phyloP scores from a whole-genome alignment of 768 basidiomycete genomes.

The Serpula lacrymans region DNA sequence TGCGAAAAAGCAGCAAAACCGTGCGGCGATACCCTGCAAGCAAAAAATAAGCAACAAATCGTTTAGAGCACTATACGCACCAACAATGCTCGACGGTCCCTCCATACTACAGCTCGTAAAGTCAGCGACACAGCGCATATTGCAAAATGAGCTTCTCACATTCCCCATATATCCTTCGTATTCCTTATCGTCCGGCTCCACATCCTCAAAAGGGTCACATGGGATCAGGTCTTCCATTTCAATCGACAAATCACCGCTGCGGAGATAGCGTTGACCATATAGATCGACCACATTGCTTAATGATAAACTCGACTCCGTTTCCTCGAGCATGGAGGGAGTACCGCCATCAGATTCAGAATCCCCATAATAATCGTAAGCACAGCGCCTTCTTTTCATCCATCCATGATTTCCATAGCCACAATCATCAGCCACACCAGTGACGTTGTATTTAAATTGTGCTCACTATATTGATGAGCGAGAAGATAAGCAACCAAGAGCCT shows the following conservation, averaged over 20 bases:
- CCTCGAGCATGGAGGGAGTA: slow-evolving; percentile 1
- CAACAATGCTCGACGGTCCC: slow-evolving; percentile 30
- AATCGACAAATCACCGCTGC: slow-evolving; percentile 15
- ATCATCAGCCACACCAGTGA: no score
- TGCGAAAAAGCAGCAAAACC: slow-evolving; percentile 29
- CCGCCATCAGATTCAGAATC: slow-evolving; percentile 18
- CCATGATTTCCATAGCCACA: slow-evolving; percentile 9
- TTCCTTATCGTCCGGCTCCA: slow-evolving; percentile 30
- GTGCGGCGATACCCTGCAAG: slow-evolving; percentile 24
- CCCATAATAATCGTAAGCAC: slow-evolving; percentile 4
- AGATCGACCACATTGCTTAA: slow-evolving; percentile 31
- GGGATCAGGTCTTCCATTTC: slow-evolving; percentile 29
- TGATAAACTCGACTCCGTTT: slow-evolving; percentile 9
- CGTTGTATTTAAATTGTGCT: slow-evolving; percentile 20
- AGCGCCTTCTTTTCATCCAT: slow-evolving; percentile 8
- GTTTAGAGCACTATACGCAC: slow-evolving; percentile 9
- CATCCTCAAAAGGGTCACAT: slow-evolving; percentile 30
- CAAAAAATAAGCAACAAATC: slow-evolving; percentile 9
- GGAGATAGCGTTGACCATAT: slow-evolving; percentile 20
- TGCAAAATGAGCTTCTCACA: slow-evolving; percentile 21
- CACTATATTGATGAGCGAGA: slow-evolving; percentile 33
- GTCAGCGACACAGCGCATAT: no score
- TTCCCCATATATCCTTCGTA: slow-evolving; percentile 43
- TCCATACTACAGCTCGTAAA: no score
- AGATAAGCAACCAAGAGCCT: slow-evolving; percentile 26